Conservation (phyloP, 78 protist genomes). For the Anaeramoeba flamelloides region DNA sequence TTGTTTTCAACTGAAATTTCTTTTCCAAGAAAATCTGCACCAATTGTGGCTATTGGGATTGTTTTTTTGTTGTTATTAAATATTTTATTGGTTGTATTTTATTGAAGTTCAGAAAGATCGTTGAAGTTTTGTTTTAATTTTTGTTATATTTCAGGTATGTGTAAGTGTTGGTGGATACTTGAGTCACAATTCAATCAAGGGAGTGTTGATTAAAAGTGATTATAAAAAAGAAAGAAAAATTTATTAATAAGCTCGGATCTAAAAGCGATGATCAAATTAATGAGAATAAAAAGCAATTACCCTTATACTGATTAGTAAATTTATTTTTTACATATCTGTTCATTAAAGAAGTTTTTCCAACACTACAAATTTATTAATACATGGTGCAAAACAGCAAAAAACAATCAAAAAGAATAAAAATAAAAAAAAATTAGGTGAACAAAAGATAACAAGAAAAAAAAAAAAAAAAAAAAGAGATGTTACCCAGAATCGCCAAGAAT, state of each 20-base stretch:
- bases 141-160: neutral
- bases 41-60: slow-evolving; percentile 86
- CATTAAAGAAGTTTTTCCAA: slow-evolving; percentile 91
- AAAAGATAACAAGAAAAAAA: no score
- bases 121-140: no score
- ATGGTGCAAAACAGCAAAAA: no score
- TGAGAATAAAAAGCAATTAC: no score
- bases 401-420: neutral
- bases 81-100: no score
- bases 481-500: slow-evolving; percentile 73
- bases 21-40: slow-evolving; percentile 96
- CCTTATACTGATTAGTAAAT: no score
- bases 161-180: neutral
- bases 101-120: no score
- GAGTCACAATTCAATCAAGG: neutral
- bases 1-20: slow-evolving; percentile 86
- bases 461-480: no score
- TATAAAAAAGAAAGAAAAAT: slow-evolving; percentile 50
- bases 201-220: slow-evolving; percentile 18
- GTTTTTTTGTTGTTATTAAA: no score
- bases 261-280: no score
- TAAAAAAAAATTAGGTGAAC: no score
- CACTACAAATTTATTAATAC: slow-evolving; percentile 19
- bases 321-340: no score
- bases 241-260: neutral